Evolutionary conservation across 108 stramenopile genomes (phyloP), one percentile per base, ranked within the genome.

Genomic region (Epipyxis sp.): DNA sequence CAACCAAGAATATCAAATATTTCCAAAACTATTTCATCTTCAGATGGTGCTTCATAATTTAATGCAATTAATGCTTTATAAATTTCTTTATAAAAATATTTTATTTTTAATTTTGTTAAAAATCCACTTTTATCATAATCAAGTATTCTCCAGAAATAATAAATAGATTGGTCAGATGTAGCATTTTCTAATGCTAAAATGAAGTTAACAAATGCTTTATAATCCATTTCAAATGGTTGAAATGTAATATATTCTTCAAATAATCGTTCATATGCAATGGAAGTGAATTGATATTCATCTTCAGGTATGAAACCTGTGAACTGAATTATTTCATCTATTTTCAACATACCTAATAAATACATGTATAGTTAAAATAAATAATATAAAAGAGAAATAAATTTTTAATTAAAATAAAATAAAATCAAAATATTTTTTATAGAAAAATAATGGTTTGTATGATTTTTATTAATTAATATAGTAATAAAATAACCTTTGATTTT

Each of bases 191-290:
- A 65, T 6, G 61, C 61, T 35, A 65, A 6, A 29, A 65, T 32
- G 3, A 65, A 32, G 30, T 65, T 3, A 29, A 65, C 61, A 37
- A 35, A 65, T 6, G 30, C 61, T 29, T 32, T 29, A 25, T 65
- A 65, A 25, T 65, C 61, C 61, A 65, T 32, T 32, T 65, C 61
- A 65, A 65, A 65, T 3, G 61, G 61, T 3, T 16, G 30, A 37
- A 65, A 65, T 29, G 34, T 3, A 37, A 65, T 25, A 16, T 32
- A 65, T 32, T 65, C 61, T 37, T 65, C 61, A 29, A 37, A 29
- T 29, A 65, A 32, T 6, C 61, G 61, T 25, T 32, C 6, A 3
- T 6, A 29, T 37, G 61, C 61, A 6, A 6, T 65, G 6, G 10
- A 10, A 16, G 61, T 65, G 6, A 65, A 65, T 6, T 50, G n/a